phyloP scores from a whole-genome alignment of 129 eudicot species.

The Solidago caesia region DNA sequence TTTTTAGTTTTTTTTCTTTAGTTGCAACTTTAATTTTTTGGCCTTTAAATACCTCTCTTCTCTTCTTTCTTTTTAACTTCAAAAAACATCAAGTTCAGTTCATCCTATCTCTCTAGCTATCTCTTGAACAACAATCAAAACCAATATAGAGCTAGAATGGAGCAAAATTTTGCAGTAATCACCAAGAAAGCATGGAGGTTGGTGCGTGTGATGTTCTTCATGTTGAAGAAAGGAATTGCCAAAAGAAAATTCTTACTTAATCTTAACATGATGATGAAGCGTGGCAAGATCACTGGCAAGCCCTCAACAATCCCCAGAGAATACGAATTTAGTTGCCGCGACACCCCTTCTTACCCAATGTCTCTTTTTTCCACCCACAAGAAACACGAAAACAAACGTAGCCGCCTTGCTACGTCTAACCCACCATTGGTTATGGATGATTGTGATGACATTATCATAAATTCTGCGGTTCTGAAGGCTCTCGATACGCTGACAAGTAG shows the following conservation, averaged over 20 bases:
- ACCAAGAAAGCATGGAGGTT: constrained; percentile 54
- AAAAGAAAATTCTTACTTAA: constrained; percentile 39
- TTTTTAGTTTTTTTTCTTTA: not conserved
- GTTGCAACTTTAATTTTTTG: not conserved
- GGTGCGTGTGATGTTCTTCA: constrained; percentile 41
- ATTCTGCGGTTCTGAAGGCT: constrained; percentile 22
- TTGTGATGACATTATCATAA: constrained; percentile 19
- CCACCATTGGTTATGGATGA: constrained; percentile 6
- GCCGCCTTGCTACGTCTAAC: not conserved
- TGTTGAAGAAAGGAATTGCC: constrained; percentile 54
- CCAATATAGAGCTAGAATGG: constrained; percentile 30
- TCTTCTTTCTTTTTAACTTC: not conserved
- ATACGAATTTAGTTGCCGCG: constrained; percentile 68
- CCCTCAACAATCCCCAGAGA: constrained; percentile 34
- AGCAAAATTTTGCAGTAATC: constrained; percentile 38
- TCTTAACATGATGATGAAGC: constrained; percentile 53
- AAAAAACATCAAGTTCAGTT: constrained; percentile 1
- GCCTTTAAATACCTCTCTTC: constrained; percentile 12
- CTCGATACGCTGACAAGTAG: constrained; percentile 22
- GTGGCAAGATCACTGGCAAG: constrained; percentile 50
- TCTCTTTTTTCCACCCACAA: constrained; percentile 42
- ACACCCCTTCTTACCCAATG: constrained; percentile 45
- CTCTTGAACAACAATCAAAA: constrained; percentile 4
- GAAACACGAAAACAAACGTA: constrained; percentile 32
- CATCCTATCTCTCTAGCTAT: too few species aligned